These are phyloP conservation scores for Paracorniculantispora psalliotae DNA, from an alignment of 2,329 filamentous ascomycete species.

Conservation along the genomic window DNA sequence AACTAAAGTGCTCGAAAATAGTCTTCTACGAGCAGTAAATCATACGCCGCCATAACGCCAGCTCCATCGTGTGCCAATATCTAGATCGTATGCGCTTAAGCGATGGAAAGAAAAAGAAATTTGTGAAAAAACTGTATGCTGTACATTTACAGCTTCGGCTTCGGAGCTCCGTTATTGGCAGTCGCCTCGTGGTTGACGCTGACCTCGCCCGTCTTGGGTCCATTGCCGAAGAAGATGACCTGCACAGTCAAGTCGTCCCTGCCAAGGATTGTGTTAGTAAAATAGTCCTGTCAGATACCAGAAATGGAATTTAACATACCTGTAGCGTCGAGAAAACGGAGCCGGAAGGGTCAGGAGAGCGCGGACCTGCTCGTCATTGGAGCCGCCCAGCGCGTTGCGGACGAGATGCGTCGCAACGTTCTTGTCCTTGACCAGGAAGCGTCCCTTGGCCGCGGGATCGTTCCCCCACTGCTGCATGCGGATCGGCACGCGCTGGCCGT, in stretches of 20 bases:
- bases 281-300: conserved; percentile 14
- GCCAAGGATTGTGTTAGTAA: conserved; percentile 17
- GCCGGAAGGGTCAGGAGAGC: conserved; percentile 86
- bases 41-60: conserved; percentile 1
- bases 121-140: background rate
- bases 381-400: conserved; percentile 88
- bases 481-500: conserved; percentile 82
- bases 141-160: conserved; percentile 38
- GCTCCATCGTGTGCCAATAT: background rate
- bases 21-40: background rate
- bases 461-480: conserved; percentile 89
- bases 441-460: conserved; percentile 62
- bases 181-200: conserved; percentile 84
- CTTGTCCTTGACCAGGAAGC: conserved; percentile 93
- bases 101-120: background rate
- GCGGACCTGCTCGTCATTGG: conserved; percentile 88
- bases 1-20: background rate
- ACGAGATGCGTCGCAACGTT: conserved; percentile 95
- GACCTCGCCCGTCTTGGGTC: conserved; percentile 70
- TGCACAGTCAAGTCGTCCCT: conserved; percentile 96
- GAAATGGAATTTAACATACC: conserved; percentile 44
- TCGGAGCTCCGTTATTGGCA: conserved; percentile 40
- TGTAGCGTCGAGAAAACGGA: conserved; percentile 85
- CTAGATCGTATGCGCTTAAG: background rate
- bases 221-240: conserved; percentile 95